Evolutionary conservation across 208 protist genomes (phyloP).

Genomic region (Leishmania aethiopica): DNA sequence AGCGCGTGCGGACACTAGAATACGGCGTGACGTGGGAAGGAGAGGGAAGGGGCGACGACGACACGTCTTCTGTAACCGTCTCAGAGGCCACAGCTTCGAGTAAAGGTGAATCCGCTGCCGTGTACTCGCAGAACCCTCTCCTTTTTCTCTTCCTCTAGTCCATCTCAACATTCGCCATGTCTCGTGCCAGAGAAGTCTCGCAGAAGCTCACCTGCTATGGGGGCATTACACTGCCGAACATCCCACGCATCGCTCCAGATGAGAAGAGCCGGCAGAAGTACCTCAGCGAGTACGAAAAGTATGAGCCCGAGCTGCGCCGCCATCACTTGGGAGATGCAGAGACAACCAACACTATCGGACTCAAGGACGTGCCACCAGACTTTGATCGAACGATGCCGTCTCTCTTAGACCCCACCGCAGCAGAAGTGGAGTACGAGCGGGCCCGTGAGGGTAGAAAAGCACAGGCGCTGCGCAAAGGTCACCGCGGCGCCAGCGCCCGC

Average conservation of each 20-base stretch:
- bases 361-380: conserved; percentile 54
- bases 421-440: conserved; percentile 65
- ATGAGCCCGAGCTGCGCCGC: conserved; percentile 86
- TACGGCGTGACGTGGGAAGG: neutral
- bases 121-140: neutral
- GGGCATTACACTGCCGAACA: conserved; percentile 75
- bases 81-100: neutral
- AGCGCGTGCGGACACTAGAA: neutral
- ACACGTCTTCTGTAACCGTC: neutral
- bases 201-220: conserved; percentile 10
- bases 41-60: neutral
- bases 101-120: neutral
- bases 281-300: conserved; percentile 88
- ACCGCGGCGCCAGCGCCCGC: neutral
- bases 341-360: conserved; percentile 67
- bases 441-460: conserved; percentile 17
- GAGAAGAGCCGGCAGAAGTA: conserved; percentile 77
- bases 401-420: conserved; percentile 58
- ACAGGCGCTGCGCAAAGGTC: conserved; percentile 12
- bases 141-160: neutral
- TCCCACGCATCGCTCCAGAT: conserved; percentile 77
- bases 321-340: conserved; percentile 81
- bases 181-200: neutral
- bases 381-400: conserved; percentile 79
- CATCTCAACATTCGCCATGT: neutral